Percentiles rank a stretch among this genome's conserved stretches.
Conservation (phyloP, 2,329 filamentous ascomycete genomes). For the Rutstroemia sp. region DNA sequence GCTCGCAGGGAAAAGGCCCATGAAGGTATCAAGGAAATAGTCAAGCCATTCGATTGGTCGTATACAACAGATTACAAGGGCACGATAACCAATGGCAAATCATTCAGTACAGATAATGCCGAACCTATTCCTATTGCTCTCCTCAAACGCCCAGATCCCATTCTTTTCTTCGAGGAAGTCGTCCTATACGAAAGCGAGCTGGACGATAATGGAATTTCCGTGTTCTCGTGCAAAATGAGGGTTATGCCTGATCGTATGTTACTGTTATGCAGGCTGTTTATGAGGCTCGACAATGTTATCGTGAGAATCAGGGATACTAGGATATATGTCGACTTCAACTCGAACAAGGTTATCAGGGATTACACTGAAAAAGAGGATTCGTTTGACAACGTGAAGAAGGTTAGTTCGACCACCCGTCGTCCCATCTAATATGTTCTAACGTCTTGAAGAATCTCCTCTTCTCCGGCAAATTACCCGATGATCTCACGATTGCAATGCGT, state of each 20-base stretch:
- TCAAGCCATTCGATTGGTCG: slow-evolving; percentile 97
- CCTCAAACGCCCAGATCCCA: slow-evolving; percentile 82
- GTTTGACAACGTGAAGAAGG: slow-evolving; percentile 69
- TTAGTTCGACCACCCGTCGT: slow-evolving; percentile 33
- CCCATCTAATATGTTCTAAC: background rate
- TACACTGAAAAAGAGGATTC: slow-evolving; percentile 81
- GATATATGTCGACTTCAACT: slow-evolving; percentile 83
- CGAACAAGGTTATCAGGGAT: slow-evolving; percentile 73
- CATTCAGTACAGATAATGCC: slow-evolving; percentile 17
- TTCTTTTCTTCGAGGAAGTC: slow-evolving; percentile 94
- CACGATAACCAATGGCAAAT: slow-evolving; percentile 40
- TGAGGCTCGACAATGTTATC: slow-evolving; percentile 86
- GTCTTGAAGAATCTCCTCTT: slow-evolving; percentile 39
- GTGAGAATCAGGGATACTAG: slow-evolving; percentile 83
- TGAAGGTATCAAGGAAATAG: slow-evolving; percentile 82
- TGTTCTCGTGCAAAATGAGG: slow-evolving; percentile 82
- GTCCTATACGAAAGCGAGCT: slow-evolving; percentile 96
- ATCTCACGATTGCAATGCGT: slow-evolving; percentile 67
- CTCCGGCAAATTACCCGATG: slow-evolving; percentile 53
- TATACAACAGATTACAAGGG: slow-evolving; percentile 87
- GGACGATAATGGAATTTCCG: slow-evolving; percentile 91
- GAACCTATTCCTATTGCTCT: slow-evolving; percentile 73
- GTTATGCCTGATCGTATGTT: slow-evolving; percentile 89
- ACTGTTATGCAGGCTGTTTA: slow-evolving; percentile 78
- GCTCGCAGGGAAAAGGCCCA: slow-evolving; percentile 63